Evolutionary conservation across 208 protist species (phyloP), one percentile per base, ranked within the genome.

Genomic region (Acanthamoeba culbertsoni): DNA sequence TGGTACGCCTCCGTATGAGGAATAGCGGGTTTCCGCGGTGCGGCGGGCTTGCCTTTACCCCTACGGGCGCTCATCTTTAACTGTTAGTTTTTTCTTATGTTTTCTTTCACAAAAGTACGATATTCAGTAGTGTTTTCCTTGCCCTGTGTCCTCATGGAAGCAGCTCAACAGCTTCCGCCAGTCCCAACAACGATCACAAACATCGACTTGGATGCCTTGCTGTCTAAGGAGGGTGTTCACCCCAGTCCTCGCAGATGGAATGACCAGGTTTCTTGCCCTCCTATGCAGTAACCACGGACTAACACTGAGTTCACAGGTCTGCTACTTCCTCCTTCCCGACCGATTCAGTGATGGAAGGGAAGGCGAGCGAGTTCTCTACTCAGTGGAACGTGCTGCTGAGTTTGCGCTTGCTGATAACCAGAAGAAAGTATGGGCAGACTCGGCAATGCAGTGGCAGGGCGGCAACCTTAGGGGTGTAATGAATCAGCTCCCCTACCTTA

Each of bases 401-500:
- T 82, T 82, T 53, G 71, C 71, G 37, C 42, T 51, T 37, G 26
- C 43, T 43, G 23, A 55, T 26, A 0, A 4, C 20, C 26, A 82
- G 43, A 82, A 51, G 71, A 31, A 48, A 43, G 45, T 7, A 12
- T 82, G 71, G 71, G 45, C 26, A 16, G n/a, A 53, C 26, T 82
- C 71, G 2, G 71, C 20, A 37, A 82, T 82, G 71, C 42, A 82
- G 71, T 82, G 71, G 71, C 71, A 82, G 71, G 71, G 71, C 71
- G 71, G 71, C 71, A 82, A 33, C 45, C 71, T 82, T 37, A 18
- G 71, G 6, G 71, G 71, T 26, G 35, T 82, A 37, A 82, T 82
- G 42, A 20, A 16, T 31, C 71, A 82, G 43, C 71, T 82, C 26
- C 42, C 71, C 71, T 82, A 82, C 26, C 42, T 82, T 23, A 82